phyloP scores from a whole-genome alignment of 768 basidiomycete genomes.

The Auriculariales sp. region DNA sequence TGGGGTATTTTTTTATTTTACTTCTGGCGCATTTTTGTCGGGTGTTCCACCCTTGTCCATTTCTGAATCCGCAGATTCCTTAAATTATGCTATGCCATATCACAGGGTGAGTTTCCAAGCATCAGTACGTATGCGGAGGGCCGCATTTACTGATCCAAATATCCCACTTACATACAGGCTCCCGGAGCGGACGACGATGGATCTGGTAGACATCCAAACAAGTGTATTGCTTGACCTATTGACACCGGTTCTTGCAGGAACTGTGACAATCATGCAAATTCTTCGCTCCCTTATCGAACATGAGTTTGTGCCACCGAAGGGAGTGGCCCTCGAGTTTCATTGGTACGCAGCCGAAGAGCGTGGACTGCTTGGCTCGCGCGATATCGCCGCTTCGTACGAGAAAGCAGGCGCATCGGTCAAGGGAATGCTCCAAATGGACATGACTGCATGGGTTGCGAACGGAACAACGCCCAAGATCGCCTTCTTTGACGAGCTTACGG shows the following conservation, averaged over 20 bases:
- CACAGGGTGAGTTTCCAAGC: too few species aligned
- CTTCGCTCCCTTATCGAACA: conserved; percentile 57
- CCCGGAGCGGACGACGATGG: too few species aligned
- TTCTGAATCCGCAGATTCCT: too few species aligned
- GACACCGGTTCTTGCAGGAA: too few species aligned
- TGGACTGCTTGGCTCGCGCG: conserved; percentile 69
- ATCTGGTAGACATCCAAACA: too few species aligned
- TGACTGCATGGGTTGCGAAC: conserved; percentile 26
- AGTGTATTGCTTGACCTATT: too few species aligned
- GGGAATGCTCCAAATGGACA: conserved; percentile 12
- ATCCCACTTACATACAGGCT: too few species aligned
- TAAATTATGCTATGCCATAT: conserved; percentile 8
- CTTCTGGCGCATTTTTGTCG: too few species aligned
- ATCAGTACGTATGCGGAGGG: too few species aligned
- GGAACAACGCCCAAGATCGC: conserved; percentile 29
- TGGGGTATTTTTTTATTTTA: too few species aligned
- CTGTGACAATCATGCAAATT: conserved; percentile 66
- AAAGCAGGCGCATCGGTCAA: conserved; percentile 28
- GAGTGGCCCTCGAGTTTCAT: conserved; percentile 59
- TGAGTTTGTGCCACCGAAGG: conserved; percentile 40
- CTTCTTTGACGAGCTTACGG: conserved; percentile 25
- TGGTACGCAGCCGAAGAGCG: conserved; percentile 78
- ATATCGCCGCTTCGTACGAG: conserved; percentile 36
- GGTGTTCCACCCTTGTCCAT: too few species aligned
- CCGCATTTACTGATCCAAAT: conserved; percentile 63